These are phyloP conservation scores for Penicillium cinerascens DNA, from an alignment of 495 filamentous ascomycete species.

Conservation along the genomic window DNA sequence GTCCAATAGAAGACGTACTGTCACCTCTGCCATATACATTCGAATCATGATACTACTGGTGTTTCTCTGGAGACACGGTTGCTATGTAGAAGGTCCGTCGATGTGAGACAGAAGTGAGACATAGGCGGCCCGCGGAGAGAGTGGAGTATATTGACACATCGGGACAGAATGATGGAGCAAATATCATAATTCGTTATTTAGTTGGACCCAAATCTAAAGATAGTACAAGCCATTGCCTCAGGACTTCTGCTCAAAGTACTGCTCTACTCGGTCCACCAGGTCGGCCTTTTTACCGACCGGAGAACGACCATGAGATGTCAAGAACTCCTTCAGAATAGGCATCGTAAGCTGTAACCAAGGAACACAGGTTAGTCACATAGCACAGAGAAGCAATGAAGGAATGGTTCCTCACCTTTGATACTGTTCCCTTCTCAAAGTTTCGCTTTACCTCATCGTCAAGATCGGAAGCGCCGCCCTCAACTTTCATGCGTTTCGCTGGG, in stretches of 20 bases:
- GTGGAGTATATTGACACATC: background rate
- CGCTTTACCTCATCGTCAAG: constrained; percentile 58
- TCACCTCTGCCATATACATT: background rate
- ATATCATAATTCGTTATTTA: constrained; percentile 17
- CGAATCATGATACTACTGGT: no score
- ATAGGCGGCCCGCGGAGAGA: no score
- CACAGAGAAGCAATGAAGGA: background rate
- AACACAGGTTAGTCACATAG: background rate
- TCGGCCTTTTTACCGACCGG: constrained; percentile 72
- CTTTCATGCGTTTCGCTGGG: constrained; percentile 50
- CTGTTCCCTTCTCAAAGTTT: constrained; percentile 53
- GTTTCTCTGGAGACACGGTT: no score
- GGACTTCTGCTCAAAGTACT: constrained; percentile 63
- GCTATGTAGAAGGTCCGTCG: no score
- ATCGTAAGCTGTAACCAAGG: constrained; percentile 55
- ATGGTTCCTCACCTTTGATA: constrained; percentile 53
- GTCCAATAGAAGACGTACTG: background rate
- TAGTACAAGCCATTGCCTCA: background rate
- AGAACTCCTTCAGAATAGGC: constrained; percentile 62
- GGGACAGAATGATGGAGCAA: background rate
- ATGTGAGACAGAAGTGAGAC: no score
- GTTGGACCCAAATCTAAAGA: background rate
- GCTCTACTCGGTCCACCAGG: constrained; percentile 72
- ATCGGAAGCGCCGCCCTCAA: constrained; percentile 36
- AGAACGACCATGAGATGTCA: constrained; percentile 58